Percentiles rank a stretch among this genome's conserved stretches.
phyloP scores from a whole-genome alignment of 2,329 filamentous ascomycete species.

The Aspergillus flavus region DNA sequence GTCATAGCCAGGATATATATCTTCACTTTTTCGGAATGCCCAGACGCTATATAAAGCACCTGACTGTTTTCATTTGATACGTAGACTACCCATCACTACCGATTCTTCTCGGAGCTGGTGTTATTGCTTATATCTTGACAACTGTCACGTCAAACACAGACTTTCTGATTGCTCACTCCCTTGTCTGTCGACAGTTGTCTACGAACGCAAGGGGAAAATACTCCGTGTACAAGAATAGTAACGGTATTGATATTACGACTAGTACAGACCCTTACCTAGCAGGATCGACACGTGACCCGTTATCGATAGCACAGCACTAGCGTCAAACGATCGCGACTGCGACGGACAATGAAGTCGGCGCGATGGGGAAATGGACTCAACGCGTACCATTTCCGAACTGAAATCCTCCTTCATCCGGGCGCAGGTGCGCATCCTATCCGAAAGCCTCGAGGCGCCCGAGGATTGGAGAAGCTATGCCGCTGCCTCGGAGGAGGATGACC shows the following conservation, averaged over 20 bases:
- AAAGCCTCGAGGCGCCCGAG: conserved; percentile 50
- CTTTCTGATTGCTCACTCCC: no score
- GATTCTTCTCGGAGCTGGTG: no score
- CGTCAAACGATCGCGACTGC: not conserved
- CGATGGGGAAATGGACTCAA: conserved; percentile 39
- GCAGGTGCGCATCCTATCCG: conserved; percentile 56
- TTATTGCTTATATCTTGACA: no score
- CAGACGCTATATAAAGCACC: no score
- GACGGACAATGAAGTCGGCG: conserved; percentile 9
- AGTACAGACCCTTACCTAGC: not conserved
- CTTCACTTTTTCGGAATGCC: no score
- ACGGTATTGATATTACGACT: not conserved
- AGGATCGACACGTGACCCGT: not conserved
- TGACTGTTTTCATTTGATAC: no score
- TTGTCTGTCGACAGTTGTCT: no score
- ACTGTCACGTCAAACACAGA: no score
- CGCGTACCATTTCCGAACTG: conserved; percentile 51
- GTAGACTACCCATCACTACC: no score
- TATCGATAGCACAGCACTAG: conserved; percentile 16
- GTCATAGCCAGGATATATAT: no score
- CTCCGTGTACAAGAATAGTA: not conserved
- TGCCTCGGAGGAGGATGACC: conserved; percentile 46
- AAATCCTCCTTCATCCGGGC: conserved; percentile 55
- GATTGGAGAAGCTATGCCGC: conserved; percentile 48
- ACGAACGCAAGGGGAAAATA: not conserved